Percentiles rank a stretch among this genome's conserved stretches.
Conservation (phyloP, 306 rosid genomes). For the Arachis stenosperma region DNA sequence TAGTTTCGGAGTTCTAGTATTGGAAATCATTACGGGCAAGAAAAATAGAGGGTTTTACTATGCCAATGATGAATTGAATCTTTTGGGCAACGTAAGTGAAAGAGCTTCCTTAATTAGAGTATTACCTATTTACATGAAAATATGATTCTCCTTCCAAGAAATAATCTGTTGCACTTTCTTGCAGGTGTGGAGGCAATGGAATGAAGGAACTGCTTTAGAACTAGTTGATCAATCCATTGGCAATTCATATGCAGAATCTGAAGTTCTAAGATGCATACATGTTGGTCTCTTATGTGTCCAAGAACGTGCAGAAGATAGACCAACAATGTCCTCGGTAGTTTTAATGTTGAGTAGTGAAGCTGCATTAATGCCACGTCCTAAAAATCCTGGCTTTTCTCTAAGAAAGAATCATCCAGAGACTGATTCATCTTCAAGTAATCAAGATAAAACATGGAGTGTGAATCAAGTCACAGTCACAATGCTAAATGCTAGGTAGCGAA, state of each 20-base stretch:
- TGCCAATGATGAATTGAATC: slow-evolving; percentile 49
- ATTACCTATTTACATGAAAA: slow-evolving; percentile 15
- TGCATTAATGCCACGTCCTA: slow-evolving; percentile 66
- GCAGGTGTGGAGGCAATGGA: slow-evolving; percentile 80
- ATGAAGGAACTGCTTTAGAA: slow-evolving; percentile 58
- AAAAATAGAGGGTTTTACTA: slow-evolving; percentile 61
- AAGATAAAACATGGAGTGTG: slow-evolving; percentile 63
- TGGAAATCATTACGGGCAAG: slow-evolving; percentile 60
- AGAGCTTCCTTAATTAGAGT: neutral
- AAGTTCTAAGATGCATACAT: slow-evolving; percentile 74
- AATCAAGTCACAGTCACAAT: slow-evolving; percentile 78
- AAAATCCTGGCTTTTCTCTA: slow-evolving; percentile 67
- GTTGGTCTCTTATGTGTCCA: slow-evolving; percentile 65
- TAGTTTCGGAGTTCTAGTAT: slow-evolving; percentile 67
- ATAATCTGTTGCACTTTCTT: slow-evolving; percentile 24
- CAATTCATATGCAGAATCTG: slow-evolving; percentile 48
- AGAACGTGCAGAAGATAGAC: slow-evolving; percentile 64
- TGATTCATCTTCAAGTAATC: slow-evolving; percentile 65
- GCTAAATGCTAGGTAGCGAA: slow-evolving; percentile 64
- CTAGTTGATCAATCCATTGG: slow-evolving; percentile 57
- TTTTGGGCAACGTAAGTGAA: slow-evolving; percentile 57
- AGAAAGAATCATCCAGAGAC: slow-evolving; percentile 54
- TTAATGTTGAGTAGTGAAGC: slow-evolving; percentile 73
- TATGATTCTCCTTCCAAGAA: slow-evolving; percentile 28
- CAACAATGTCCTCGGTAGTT: slow-evolving; percentile 60